phyloP scores from a whole-genome alignment of 2,329 filamentous ascomycete genomes.

The Botryosphaeria dothidea region DNA sequence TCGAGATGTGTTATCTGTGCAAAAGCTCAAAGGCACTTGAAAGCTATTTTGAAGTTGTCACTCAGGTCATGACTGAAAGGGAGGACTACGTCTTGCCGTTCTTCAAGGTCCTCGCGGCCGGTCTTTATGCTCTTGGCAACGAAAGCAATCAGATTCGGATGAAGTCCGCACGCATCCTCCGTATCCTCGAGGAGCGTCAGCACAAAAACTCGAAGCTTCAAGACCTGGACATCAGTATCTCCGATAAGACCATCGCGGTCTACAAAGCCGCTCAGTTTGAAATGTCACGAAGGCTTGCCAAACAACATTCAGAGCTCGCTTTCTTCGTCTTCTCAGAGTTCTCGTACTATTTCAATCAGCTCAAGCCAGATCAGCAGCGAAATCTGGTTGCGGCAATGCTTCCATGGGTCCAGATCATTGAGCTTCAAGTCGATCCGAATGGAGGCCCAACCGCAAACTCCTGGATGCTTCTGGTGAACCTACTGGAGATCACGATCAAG shows the following conservation, averaged over 20 bases:
- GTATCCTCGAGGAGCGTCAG: slow-evolving; percentile 79
- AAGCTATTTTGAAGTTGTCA: slow-evolving; percentile 93
- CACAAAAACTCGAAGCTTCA: slow-evolving; percentile 87
- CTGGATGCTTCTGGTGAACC: slow-evolving; percentile 90
- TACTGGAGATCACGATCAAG: slow-evolving; percentile 94
- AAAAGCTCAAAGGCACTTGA: slow-evolving; percentile 81
- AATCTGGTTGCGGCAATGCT: slow-evolving; percentile 94
- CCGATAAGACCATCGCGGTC: slow-evolving; percentile 96
- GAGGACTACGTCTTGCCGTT: slow-evolving; percentile 82
- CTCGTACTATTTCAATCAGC: slow-evolving; percentile 85
- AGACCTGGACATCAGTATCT: slow-evolving; percentile 97
- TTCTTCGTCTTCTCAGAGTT: slow-evolving; percentile 97
- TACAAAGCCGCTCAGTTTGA: slow-evolving; percentile 98
- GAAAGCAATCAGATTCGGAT: slow-evolving; percentile 86
- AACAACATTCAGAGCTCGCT: slow-evolving; percentile 83
- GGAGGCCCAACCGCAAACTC: slow-evolving; percentile 88
- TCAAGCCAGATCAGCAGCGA: slow-evolving; percentile 79
- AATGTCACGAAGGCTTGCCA: slow-evolving; percentile 85
- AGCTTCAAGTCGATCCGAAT: slow-evolving; percentile 87
- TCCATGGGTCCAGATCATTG: slow-evolving; percentile 94
- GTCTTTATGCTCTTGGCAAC: slow-evolving; percentile 89
- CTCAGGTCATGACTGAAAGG: slow-evolving; percentile 80
- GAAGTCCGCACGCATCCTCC: slow-evolving; percentile 79
- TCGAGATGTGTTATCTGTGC: slow-evolving; percentile 85
- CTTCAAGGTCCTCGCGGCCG: slow-evolving; percentile 86